These are phyloP conservation scores for Sporormia fimetaria DNA, from an alignment of 495 filamentous ascomycete genomes.

Conservation along the genomic window DNA sequence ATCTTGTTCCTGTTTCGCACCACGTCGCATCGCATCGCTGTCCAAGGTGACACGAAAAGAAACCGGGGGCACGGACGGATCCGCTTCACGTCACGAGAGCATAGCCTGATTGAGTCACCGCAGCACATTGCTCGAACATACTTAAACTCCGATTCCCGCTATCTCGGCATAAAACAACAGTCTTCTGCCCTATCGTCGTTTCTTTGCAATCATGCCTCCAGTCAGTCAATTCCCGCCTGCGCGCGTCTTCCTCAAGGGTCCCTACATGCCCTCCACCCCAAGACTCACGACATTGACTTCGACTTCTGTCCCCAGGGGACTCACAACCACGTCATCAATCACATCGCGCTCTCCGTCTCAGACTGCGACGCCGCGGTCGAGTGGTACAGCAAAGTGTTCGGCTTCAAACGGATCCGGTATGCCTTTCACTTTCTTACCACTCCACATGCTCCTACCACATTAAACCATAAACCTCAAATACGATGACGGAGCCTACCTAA, in stretches of 20 bases:
- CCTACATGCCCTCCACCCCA: neutral
- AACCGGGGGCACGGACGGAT: neutral
- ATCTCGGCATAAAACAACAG: neutral
- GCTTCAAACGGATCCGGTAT: slow-evolving; percentile 22
- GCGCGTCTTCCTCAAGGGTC: slow-evolving; percentile 15
- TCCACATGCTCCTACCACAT: neutral
- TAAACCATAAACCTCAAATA: neutral
- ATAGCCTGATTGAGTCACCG: slow-evolving; percentile 1
- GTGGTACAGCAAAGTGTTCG: slow-evolving; percentile 22
- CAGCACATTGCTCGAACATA: neutral
- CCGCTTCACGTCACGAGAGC: neutral
- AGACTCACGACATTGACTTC: slow-evolving; percentile 5
- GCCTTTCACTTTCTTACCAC: neutral
- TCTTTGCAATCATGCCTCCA: slow-evolving; percentile 18
- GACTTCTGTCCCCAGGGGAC: neutral
- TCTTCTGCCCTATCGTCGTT: no score
- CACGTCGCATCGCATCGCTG: neutral
- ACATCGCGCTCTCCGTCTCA: slow-evolving; percentile 22
- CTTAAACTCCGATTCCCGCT: neutral
- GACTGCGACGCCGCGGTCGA: slow-evolving; percentile 21
- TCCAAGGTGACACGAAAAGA: slow-evolving; percentile 3
- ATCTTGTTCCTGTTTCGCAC: no score
- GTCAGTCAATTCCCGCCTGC: slow-evolving; percentile 20
- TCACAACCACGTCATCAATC: slow-evolving; percentile 27
- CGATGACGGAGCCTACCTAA: no score